A percentile compares a stretch with the other conserved stretches of the same genome.
phyloP scores from a whole-genome alignment of 2,329 filamentous ascomycete species.

The Apiospora kogelbergensis region DNA sequence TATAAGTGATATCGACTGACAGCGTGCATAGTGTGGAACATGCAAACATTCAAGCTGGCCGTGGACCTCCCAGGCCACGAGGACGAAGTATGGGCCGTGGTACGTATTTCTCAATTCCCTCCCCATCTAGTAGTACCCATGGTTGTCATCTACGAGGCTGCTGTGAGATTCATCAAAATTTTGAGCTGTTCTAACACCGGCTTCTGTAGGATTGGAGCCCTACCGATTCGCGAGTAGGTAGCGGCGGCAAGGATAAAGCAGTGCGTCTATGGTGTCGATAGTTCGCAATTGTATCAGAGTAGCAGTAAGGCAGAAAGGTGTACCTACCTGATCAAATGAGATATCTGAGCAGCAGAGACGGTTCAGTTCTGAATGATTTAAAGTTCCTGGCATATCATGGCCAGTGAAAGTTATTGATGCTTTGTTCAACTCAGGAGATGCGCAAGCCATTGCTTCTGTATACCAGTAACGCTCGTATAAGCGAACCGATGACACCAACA shows the following conservation, averaged over 20 bases:
- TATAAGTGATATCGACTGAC: neutral
- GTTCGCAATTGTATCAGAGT: conserved; percentile 5
- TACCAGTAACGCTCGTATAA: too few relatives aligned
- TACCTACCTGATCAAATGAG: neutral
- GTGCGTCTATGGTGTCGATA: conserved; percentile 67
- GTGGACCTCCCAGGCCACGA: conserved; percentile 83
- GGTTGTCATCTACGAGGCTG: too few relatives aligned
- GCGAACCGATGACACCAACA: neutral
- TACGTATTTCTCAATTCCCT: neutral
- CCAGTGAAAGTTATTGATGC: neutral
- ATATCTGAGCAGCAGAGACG: neutral
- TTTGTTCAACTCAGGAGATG: too few relatives aligned
- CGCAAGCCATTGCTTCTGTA: too few relatives aligned
- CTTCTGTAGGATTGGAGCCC: conserved; percentile 75
- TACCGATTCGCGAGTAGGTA: conserved; percentile 84
- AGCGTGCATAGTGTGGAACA: conserved; percentile 74
- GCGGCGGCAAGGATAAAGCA: conserved; percentile 89
- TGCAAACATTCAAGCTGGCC: conserved; percentile 78
- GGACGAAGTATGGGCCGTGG: conserved; percentile 87
- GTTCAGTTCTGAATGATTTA: neutral
- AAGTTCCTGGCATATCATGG: neutral
- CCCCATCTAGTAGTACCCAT: neutral
- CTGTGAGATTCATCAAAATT: neutral
- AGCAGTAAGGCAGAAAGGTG: neutral
- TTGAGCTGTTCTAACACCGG: neutral